Evolutionary conservation across 1,284 basidiomycete genomes (phyloP), one percentile per base, ranked within the genome.

Genomic region (Ceratobasidium sp.): DNA sequence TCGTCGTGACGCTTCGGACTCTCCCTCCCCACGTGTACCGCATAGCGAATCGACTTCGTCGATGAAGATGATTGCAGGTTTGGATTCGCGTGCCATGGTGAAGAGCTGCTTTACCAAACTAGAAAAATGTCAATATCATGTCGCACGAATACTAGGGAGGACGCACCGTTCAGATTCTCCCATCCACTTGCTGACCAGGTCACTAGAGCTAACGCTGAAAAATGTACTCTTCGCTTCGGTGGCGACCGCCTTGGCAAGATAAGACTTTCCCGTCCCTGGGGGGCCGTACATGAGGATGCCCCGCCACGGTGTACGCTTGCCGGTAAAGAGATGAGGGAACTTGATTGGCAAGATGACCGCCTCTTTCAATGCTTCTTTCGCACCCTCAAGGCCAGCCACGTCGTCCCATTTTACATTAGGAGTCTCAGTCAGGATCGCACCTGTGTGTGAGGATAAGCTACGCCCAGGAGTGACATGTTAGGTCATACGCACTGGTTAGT

Each of bases 201-300:
- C 97, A 80, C 91, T 92, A 61, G 93, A 96, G 77, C 92, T 95
- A 74, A 99, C 95, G 77, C 92, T 95, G 84, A 97, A 99, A 86
- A 99, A 99, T 18, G 97, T 98, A 80, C 94, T 94, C 83, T 99
- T 98, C 73, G 97, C 95, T 81, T 99, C 97, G 21, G 97, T 99
- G 26, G 97, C 97, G 48, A 99, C 97, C 0, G 97, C 97, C 82
- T 99, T 99, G 1, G 97, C 97, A 50, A 99, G 87, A 80, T 91
- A 98, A 69, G 91, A 93, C 84, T 98, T 95, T 60, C 96, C 93
- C n/a, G 96, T 95, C 18, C 96, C 93, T 0, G 96, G 96, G 21
- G 96, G 97, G 0, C 97, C 97, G 80, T 99, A 99, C 16, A 99
- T 85, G 72, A 99, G 83, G 72, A 99, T 99, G 9, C 97, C 97